Evolutionary conservation across 768 basidiomycete species (phyloP), one percentile per base, ranked within the genome.

Genomic region (Tricholoma hemisulphureum): DNA sequence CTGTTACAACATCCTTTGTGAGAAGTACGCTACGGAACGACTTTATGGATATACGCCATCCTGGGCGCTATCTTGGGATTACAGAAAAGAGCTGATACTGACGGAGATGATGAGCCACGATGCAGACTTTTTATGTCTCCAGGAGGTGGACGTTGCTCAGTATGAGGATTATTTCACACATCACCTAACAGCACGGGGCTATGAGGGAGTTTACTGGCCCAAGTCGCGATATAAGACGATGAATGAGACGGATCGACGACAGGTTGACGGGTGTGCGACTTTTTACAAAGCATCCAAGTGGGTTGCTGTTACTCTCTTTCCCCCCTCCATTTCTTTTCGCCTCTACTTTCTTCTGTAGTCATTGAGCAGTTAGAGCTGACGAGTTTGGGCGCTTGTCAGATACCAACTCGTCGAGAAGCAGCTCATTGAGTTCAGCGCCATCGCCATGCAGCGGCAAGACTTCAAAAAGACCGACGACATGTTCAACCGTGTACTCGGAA

Each of bases 381-480:
- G 29, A 24, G 35, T 53, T 43, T 37, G 53, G 35, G 37, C 23
- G 32, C 39, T 20, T 51, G 35, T 23, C 69, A 96, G 93, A 69
- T 99, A 93, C 73, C 84, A 88, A 60, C 85, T 99, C 21, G 88
- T 99, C 39, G 95, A 98, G 77, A 91, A 91, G 64, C 89, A 95
- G 53, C 84, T 95, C 37, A 82, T 98, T 68, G 97, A 98, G 71
- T 99, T 95, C 77, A 91, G 88, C 69, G 83, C 90, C 32, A 82
- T 95, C 61, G 96, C 95, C 18, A 89, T 98, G 84, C 91, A 93
- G 65, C 86, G 94, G 24, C 85, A 88, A 51, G 94, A 95, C 70
- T 93, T 95, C 77, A 93, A 94, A 80, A 94, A 95, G 76, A 96
- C 94, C 16, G 95, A 98, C 67, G 96, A 98, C 77, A 95, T 98